Percentiles rank a stretch among this genome's conserved stretches.
Evolutionary conservation across 768 basidiomycete genomes (phyloP).

Genomic region (Inosperma sp.): DNA sequence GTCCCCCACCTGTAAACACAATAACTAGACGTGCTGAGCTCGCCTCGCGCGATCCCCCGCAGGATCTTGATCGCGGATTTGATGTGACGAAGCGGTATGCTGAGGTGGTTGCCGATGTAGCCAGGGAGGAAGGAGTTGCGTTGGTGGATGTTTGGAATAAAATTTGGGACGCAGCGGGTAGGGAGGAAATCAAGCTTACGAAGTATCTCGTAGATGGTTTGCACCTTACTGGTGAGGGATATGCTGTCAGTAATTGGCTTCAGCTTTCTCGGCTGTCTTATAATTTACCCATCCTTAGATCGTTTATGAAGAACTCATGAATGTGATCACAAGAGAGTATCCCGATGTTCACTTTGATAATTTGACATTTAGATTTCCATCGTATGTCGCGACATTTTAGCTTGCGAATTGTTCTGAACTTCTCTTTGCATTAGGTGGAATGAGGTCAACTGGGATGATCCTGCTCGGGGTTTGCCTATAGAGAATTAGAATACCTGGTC

Average conservation of each 20-base stretch:
- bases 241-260: conserved; percentile 47
- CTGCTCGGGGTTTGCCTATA: conserved; percentile 20
- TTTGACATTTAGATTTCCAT: conserved; percentile 51
- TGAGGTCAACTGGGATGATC: conserved; percentile 32
- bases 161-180: conserved; percentile 71
- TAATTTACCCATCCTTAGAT: conserved; percentile 4
- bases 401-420: not conserved
- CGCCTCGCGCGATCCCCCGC: conserved; percentile 44
- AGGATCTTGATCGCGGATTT: conserved; percentile 55
- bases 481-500: conserved; percentile 11
- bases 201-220: conserved; percentile 69
- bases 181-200: conserved; percentile 48
- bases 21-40: conserved; percentile 51
- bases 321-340: conserved; percentile 50
- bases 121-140: conserved; percentile 47
- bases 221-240: conserved; percentile 73
- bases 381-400: not conserved
- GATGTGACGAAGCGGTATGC: conserved; percentile 65
- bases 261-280: not conserved
- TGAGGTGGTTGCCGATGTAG: conserved; percentile 62
- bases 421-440: conserved; percentile 29
- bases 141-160: conserved; percentile 72
- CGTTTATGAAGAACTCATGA: conserved; percentile 26
- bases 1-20: conserved; percentile 79
- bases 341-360: conserved; percentile 69